Base-by-base conservation (phyloP, 768 basidiomycete species). In the Russula olivacea region DNA sequence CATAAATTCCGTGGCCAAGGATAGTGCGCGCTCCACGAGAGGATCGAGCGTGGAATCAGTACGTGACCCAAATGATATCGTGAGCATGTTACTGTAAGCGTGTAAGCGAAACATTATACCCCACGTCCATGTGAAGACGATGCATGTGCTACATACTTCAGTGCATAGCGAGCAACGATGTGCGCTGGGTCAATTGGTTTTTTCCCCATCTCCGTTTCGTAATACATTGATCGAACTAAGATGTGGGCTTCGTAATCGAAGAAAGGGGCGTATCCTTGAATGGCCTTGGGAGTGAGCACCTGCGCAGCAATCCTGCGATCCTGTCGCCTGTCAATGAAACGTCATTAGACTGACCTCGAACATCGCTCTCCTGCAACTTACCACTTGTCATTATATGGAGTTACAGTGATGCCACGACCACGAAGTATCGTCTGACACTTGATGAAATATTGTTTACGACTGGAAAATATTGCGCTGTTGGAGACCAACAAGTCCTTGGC, bases 1-100 rank as follows among this genome's bases (percentile, higher is more conserved):
- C 78, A 80, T 80, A 65, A 79, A 81, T 65, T 80, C 80, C 19
- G 74, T 73, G 15, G 77, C 74, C 51, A 81, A 66, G 21, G 65
- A 67, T 38, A 80, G 72, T 34, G 75, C 75, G 6, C 67, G 68
- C 25, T 61, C 72, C 15, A 79, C 77, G 4, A 79, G 69, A 0
- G 78, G 76, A 50, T 80, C 72, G 14, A 72, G 65, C 23, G 74
- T 74, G 32, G 71, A 70, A 55, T 76, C 75, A 1, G 79, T 80
- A 11, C 79, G 78, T 15, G 70, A 76, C 1, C 75, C 79, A 64
- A 79, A 80, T 52, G 73, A 71, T 50, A 80, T 73, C 0, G 74
- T 75, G 12, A 80, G 71, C 77, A 80, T 81, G 65, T 80, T 79
- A 69, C 78, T 79, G 43, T 9, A 23, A 38, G 23, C 23, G 36